Conservation (phyloP, 2,329 filamentous ascomycete genomes). For the Talaromyces sp. region DNA sequence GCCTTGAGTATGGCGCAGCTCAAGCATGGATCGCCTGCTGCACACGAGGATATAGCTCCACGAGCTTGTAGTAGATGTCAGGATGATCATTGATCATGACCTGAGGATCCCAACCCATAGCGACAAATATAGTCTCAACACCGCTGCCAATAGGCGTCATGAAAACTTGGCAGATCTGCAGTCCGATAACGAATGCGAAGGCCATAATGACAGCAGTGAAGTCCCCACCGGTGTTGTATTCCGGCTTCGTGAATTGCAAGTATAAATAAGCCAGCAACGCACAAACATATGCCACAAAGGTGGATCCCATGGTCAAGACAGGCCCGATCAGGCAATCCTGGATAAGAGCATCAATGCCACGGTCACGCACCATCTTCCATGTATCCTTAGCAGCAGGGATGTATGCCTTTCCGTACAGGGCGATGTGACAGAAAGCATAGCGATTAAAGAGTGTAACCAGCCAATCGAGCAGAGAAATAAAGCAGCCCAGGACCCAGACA, state of each 20-base stretch:
- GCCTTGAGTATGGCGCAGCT: constrained; percentile 1
- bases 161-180: constrained; percentile 89
- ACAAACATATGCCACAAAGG: constrained; percentile 82
- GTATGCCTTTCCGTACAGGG: constrained; percentile 88
- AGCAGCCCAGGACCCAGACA: constrained; percentile 75
- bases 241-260: constrained; percentile 75
- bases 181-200: constrained; percentile 83
- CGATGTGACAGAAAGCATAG: constrained; percentile 91
- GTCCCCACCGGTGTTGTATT: constrained; percentile 68
- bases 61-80: constrained; percentile 77
- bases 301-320: constrained; percentile 72
- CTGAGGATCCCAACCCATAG: constrained; percentile 64
- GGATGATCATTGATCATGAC: constrained; percentile 79
- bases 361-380: constrained; percentile 87
- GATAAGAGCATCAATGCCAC: constrained; percentile 85
- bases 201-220: constrained; percentile 80
- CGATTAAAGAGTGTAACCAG: constrained; percentile 85
- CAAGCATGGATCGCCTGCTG: constrained; percentile 75
- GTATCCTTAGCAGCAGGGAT: constrained; percentile 85
- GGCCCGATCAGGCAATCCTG: constrained; percentile 84
- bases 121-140: constrained; percentile 91
- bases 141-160: constrained; percentile 84
- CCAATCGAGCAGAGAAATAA: constrained; percentile 81
- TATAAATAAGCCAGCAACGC: constrained; percentile 86
- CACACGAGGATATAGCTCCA: constrained; percentile 80